These are phyloP conservation scores for Apiotrichum gamsii DNA, from an alignment of 1,284 basidiomycete species.

Conservation along the genomic window DNA sequence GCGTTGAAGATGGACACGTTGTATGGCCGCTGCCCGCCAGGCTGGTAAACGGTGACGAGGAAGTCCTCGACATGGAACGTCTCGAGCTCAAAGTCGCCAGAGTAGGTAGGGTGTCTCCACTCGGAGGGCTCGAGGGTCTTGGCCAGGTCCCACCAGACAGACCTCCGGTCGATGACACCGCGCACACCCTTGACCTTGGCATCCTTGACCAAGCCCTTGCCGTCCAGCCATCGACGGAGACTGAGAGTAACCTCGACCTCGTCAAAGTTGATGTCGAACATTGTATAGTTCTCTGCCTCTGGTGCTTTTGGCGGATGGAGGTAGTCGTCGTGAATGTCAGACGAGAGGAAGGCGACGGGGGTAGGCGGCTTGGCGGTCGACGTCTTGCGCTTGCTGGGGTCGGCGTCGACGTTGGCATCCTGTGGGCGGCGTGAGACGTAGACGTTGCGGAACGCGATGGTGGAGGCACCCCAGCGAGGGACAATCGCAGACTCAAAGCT, in stretches of 20 bases:
- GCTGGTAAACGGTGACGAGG: constrained; percentile 90
- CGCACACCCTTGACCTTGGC: constrained; percentile 90
- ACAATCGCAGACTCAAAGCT: constrained; percentile 94
- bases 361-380: constrained; percentile 32
- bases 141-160: constrained; percentile 77
- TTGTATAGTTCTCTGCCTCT: constrained; percentile 60
- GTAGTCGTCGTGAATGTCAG: constrained; percentile 34
- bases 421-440: constrained; percentile 77
- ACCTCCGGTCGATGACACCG: constrained; percentile 87
- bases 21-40: constrained; percentile 83
- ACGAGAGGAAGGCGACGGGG: constrained; percentile 37
- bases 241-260: constrained; percentile 96
- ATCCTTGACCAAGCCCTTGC: constrained; percentile 85
- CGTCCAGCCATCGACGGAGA: constrained; percentile 86
- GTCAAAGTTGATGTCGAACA: constrained; percentile 87
- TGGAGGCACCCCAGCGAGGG: constrained; percentile 93
- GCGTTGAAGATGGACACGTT: constrained; percentile 94
- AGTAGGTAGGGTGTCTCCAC: constrained; percentile 66
- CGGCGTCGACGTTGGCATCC: background rate
- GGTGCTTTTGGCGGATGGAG: constrained; percentile 24
- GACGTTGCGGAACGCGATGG: constrained; percentile 94
- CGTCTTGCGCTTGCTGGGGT: constrained; percentile 17
- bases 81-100: constrained; percentile 89
- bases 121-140: constrained; percentile 68
- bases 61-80: constrained; percentile 86